A percentile compares a stretch with the other conserved stretches of the same genome.
These are phyloP conservation scores for Gaeumannomyces sp. DNA, from an alignment of 2,329 filamentous ascomycete species.

Conservation along the genomic window DNA sequence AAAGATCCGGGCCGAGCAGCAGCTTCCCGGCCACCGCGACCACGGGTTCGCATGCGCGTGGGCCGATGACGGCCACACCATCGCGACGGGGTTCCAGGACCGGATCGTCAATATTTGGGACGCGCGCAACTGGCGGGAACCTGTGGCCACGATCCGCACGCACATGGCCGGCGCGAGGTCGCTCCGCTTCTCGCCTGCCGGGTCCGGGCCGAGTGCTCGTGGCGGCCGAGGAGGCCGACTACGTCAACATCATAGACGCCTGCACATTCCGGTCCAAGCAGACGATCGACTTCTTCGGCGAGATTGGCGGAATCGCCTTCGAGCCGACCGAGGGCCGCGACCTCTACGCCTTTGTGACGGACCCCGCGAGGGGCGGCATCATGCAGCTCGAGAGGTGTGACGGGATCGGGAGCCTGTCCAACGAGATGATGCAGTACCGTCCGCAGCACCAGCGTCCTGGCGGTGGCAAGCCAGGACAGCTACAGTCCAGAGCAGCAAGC, in stretches of 20 bases:
- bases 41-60: slow-evolving; percentile 74
- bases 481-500: neutral
- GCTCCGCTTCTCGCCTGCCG: slow-evolving; percentile 65
- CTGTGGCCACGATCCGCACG: slow-evolving; percentile 51
- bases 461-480: neutral
- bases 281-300: slow-evolving; percentile 67
- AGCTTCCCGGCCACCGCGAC: slow-evolving; percentile 59
- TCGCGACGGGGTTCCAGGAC: slow-evolving; percentile 75
- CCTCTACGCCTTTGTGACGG: slow-evolving; percentile 62
- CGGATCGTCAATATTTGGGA: slow-evolving; percentile 70
- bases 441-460: no score
- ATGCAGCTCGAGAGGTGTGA: slow-evolving; percentile 51
- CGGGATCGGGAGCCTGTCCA: slow-evolving; percentile 21
- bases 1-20: slow-evolving; percentile 36
- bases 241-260: slow-evolving; percentile 64
- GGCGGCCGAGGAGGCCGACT: slow-evolving; percentile 70
- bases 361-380: slow-evolving; percentile 59
- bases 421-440: slow-evolving; percentile 20
- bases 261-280: slow-evolving; percentile 60
- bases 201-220: slow-evolving; percentile 61
- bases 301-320: slow-evolving; percentile 64
- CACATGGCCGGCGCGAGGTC: slow-evolving; percentile 65
- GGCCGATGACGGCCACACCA: slow-evolving; percentile 69
- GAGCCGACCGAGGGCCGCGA: slow-evolving; percentile 57
- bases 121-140: slow-evolving; percentile 59